A percentile compares a stretch with the other conserved stretches of the same genome.
Evolutionary conservation across 106 monocot species (phyloP).

Genomic region (Phalaenopsis equestris): DNA sequence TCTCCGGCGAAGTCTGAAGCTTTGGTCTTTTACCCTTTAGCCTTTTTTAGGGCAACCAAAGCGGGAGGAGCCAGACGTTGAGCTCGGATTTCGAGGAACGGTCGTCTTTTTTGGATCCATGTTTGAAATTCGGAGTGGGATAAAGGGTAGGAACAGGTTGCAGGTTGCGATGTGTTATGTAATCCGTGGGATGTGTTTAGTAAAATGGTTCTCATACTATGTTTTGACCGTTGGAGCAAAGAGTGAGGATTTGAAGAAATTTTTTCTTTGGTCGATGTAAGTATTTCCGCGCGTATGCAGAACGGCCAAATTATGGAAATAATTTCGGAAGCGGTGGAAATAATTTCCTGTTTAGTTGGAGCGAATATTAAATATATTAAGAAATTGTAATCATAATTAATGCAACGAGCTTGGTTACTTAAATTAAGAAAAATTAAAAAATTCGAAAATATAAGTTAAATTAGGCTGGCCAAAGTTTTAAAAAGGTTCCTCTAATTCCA

Average conservation of each 20-base stretch:
- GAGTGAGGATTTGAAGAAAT: not conserved
- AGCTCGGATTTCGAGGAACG: conserved; percentile 42
- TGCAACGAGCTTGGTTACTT: no score
- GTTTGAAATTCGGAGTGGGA: conserved; percentile 18
- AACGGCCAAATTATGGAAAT: not conserved
- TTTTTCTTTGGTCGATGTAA: not conserved
- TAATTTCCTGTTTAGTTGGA: no score
- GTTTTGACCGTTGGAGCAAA: not conserved
- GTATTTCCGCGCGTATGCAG: not conserved
- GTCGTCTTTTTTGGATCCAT: conserved; percentile 23
- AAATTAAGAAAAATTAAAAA: no score
- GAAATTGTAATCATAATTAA: no score
- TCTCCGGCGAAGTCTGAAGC: conserved; percentile 6
- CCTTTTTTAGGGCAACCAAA: not conserved
- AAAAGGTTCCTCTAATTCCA: no score
- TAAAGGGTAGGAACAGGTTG: not conserved
- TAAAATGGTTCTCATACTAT: not conserved
- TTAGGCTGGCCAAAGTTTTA: no score
- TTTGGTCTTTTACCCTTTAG: not conserved
- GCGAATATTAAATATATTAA: no score
- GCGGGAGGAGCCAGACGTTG: conserved; percentile 6
- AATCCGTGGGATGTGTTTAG: not conserved
- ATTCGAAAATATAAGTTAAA: no score
- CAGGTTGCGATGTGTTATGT: not conserved
- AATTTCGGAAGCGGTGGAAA: not conserved